Evolutionary conservation across 2,329 filamentous ascomycete genomes (phyloP), one percentile per base, ranked within the genome.

Genomic region (Blumeria hordei): DNA sequence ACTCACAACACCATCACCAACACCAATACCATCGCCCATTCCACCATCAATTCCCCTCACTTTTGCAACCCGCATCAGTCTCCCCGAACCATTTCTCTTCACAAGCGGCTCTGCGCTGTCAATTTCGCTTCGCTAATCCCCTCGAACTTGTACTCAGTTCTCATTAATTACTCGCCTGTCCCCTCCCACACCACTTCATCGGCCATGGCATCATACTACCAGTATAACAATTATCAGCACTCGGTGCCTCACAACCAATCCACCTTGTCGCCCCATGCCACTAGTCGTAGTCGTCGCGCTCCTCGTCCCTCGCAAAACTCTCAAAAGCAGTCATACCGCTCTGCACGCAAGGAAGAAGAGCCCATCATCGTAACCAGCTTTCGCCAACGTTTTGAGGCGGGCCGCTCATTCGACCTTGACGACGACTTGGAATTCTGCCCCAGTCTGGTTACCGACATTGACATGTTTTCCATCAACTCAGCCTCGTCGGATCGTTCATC

Each of bases 341-440:
- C 83, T 60, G 83, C 88, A 65, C 85, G 81, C 64, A 86, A 90
- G 70, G 88, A 93, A 69, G 88, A 94, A 68, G 88, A 94, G 68
- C 75, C 82, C n/a, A 79, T 80, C 18, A 77, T 81, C 53, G 73
- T 93, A 57, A 76, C 77, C 58, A 79, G 81, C 59, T 95, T 94
- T 72, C 84, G 90, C 62, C 79, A 79, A 61, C 82, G 88, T 65
- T 94, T 94, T 62, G 88, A 96, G 71, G 85, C 87, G 60, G 87
- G 85, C 57, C 80, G 88, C 57, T 94, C 88, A 9, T 96, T 96
- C 65, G 90, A 96, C 63, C 76, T 96, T 59, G 90, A 95, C 65
- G 90, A 96, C 67, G 90, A 96, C 67, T 76, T 94, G 71, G 83
- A 94, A 69, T 96, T 96, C 69, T 95, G 88, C 70, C 90, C 90